Percentiles rank a stretch among this genome's conserved stretches.
Evolutionary conservation across 2,329 filamentous ascomycete species (phyloP).

Genomic region (Fusarium sororula): DNA sequence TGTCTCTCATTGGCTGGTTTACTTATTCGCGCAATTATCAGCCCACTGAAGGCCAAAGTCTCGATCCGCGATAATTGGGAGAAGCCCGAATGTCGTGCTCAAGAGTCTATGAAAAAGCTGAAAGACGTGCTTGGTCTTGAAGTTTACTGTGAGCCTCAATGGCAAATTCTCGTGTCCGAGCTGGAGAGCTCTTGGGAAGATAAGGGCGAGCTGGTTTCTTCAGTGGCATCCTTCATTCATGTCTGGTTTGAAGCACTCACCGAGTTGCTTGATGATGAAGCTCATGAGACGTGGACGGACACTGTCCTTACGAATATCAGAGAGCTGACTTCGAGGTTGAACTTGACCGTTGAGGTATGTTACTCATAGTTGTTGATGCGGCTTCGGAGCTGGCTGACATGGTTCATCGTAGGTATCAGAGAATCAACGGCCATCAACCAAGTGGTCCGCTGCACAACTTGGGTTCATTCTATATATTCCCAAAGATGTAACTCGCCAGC

Average conservation of each 20-base stretch:
- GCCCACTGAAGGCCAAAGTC: slow-evolving; percentile 55
- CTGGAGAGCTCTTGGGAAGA: slow-evolving; percentile 53
- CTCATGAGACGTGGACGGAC: slow-evolving; percentile 54
- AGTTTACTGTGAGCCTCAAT: slow-evolving; percentile 54
- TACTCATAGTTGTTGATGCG: neutral
- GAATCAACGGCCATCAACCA: slow-evolving; percentile 44
- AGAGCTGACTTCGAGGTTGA: slow-evolving; percentile 40
- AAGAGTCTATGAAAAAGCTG: slow-evolving; percentile 46
- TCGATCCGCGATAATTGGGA: slow-evolving; percentile 56
- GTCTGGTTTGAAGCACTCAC: slow-evolving; percentile 52
- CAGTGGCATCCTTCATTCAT: slow-evolving; percentile 49
- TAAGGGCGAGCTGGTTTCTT: slow-evolving; percentile 49
- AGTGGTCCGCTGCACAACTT: slow-evolving; percentile 49
- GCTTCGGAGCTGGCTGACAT: neutral
- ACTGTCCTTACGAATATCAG: slow-evolving; percentile 50
- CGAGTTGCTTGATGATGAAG: slow-evolving; percentile 53
- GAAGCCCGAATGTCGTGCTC: slow-evolving; percentile 45
- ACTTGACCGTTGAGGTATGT: slow-evolving; percentile 50
- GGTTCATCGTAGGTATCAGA: slow-evolving; percentile 28
- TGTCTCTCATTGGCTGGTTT: neutral
- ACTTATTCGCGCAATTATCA: slow-evolving; percentile 31
- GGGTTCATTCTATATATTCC: slow-evolving; percentile 54
- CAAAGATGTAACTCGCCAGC: slow-evolving; percentile 42
- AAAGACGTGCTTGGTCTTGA: slow-evolving; percentile 51
- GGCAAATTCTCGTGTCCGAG: slow-evolving; percentile 52